Base-by-base conservation (phyloP, 1,139 yeast genomes). In the Pichia sp. region DNA sequence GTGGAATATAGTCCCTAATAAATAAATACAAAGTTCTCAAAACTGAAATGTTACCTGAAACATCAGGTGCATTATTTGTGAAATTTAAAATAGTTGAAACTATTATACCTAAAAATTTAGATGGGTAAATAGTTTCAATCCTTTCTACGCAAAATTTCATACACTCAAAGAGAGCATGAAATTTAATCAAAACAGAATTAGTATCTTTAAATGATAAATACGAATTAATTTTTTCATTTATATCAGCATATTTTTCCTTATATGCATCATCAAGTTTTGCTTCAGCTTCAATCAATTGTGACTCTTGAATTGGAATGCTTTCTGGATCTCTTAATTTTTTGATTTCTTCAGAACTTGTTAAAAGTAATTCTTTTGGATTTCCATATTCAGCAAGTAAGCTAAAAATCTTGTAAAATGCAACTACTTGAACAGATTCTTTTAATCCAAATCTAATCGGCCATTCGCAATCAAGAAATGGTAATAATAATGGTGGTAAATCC, bases 281-380 rank as follows among this genome's bases (percentile, higher is more conserved):
- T 25, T 39, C 41, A 26, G 28, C 40, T n/a, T 42, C 35, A 3
- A 10, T 30, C 11, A 46, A 26, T 25, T 40, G 29, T 25, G 41
- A 29, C 7, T 41, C 36, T 3, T 31, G 53, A 10, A 36, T 35
- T 35, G 44, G 46, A 18, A 44, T 46, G 1, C 7, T 67, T 58
- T 42, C 45, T 6, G 53, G 49, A 33, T 70, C 57, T 5, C 54
- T 50, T 41, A 75, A 56, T 1, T 66, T 55, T 5, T 74, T 60
- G 31, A 86, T 61, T 36, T 83, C 59, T 60, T 88, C 96, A 61
- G 86, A 80, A 18, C 78, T 68, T 55, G 84, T 81, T 50, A 89
- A 66, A 45, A 86, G 76, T 51, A 88, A 66, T 65, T 88, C 96
- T 60, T 87, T 87, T 10, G 90, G 81, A 60, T 86, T 87, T 7